These are phyloP conservation scores for Eucalyptus brandiana DNA, from an alignment of 345 rosid species.

Conservation along the genomic window DNA sequence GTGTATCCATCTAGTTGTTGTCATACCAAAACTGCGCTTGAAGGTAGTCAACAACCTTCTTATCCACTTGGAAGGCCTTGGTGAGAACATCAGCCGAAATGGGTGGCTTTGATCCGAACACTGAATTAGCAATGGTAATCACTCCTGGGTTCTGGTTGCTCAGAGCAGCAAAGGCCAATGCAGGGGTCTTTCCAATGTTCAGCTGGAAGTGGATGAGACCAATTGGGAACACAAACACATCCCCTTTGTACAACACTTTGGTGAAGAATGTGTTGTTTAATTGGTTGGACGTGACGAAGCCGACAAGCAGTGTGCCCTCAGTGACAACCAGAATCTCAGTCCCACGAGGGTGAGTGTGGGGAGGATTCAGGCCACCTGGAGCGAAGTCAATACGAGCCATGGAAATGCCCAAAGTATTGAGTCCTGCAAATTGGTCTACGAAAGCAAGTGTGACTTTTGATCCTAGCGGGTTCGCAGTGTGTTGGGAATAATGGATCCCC, in stretches of 20 bases:
- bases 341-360: conserved; percentile 4
- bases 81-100: not conserved
- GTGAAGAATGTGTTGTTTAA: not conserved
- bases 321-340: not conserved
- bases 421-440: not conserved
- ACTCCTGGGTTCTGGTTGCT: conserved; percentile 4
- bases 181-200: conserved; percentile 1
- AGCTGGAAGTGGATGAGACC: conserved; percentile 8
- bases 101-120: not conserved
- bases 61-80: conserved; percentile 1
- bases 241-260: not conserved
- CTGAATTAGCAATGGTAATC: not conserved
- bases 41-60: not conserved
- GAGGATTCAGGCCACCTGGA: not conserved
- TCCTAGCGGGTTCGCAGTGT: not conserved
- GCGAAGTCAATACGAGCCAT: conserved; percentile 1
- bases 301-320: not conserved
- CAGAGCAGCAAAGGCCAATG: not conserved
- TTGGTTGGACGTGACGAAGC: conserved; percentile 8
- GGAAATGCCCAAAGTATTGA: conserved; percentile 1
- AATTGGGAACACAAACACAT: conserved; percentile 1
- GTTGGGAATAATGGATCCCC: too few species aligned
- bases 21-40: not conserved
- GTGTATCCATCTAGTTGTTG: not conserved
- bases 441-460: not conserved